Percentiles rank a stretch among this genome's conserved stretches.
Evolutionary conservation across 1,284 basidiomycete genomes (phyloP).

Genomic region (Melampsora abietis-canadensis): DNA sequence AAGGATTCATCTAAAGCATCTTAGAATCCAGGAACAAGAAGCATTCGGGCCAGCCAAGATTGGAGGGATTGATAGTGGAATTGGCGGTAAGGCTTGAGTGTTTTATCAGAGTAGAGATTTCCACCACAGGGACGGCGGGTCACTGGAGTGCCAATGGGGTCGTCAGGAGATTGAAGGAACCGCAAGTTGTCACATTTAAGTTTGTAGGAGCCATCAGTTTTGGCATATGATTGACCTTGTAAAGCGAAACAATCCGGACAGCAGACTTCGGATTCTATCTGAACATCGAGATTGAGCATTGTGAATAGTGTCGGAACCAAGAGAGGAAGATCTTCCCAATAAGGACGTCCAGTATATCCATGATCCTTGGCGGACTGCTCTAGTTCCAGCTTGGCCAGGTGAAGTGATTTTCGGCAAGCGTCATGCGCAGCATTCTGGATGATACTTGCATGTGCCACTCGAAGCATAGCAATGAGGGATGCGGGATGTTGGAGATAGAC

Average conservation of each 20-base stretch:
- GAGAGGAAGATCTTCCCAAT: not conserved
- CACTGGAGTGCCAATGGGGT: too few species aligned
- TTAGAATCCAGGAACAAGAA: not conserved
- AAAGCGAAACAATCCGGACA: not conserved
- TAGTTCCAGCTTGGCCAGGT: not conserved
- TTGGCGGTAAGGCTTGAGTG: not conserved
- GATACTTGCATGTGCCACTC: too few species aligned
- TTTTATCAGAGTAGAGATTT: not conserved
- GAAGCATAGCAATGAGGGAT: too few species aligned
- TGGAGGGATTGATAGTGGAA: not conserved
- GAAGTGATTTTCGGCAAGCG: not conserved
- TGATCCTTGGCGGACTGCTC: not conserved
- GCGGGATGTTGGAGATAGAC: too few species aligned
- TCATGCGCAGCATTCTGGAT: not conserved
- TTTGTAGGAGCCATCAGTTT: not conserved
- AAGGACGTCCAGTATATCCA: not conserved
- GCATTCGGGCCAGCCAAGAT: not conserved
- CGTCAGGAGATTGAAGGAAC: not conserved
- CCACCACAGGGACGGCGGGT: not conserved
- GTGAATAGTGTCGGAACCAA: not conserved
- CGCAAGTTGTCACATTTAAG: not conserved
- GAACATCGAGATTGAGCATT: not conserved
- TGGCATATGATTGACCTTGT: not conserved
- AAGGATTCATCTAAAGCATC: not conserved
- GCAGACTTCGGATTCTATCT: not conserved